A percentile compares a stretch with the other conserved stretches of the same genome.
Conservation (phyloP, 2,329 filamentous ascomycete species). For the Ophiostoma pallidulum region DNA sequence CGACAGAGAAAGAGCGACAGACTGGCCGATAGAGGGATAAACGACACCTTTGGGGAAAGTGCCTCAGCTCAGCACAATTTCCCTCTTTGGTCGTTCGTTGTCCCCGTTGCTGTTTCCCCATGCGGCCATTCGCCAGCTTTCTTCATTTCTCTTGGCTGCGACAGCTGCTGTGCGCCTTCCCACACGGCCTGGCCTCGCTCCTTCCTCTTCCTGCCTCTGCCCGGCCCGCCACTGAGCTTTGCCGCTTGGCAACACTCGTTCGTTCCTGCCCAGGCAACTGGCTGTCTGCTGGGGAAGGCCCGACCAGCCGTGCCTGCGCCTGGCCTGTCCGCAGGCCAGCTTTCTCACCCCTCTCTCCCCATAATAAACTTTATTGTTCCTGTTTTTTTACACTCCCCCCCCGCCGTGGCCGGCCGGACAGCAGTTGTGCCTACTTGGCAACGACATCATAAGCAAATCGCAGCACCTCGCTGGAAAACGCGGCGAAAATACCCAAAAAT, state of each 20-base stretch:
- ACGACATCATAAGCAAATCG: slow-evolving; percentile 5
- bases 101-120: slow-evolving; percentile 3
- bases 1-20: slow-evolving; percentile 2
- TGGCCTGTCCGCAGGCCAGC: slow-evolving; percentile 1
- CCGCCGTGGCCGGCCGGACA: no score
- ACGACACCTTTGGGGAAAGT: slow-evolving; percentile 10
- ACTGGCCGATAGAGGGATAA: slow-evolving; percentile 2
- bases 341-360: no score
- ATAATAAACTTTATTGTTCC: no score
- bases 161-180: background rate
- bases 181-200: background rate
- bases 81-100: background rate
- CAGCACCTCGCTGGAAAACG: slow-evolving; percentile 16
- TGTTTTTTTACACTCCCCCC: no score
- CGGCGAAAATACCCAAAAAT: slow-evolving; percentile 18
- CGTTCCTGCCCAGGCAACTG: slow-evolving; percentile 7
- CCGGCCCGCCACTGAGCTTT: slow-evolving; percentile 7
- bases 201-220: background rate
- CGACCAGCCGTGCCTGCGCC: slow-evolving; percentile 1
- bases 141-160: background rate
- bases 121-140: slow-evolving; percentile 3
- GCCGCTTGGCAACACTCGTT: background rate
- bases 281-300: slow-evolving; percentile 7
- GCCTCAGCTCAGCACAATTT: slow-evolving; percentile 5
- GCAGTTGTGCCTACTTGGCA: background rate